Evolutionary conservation across 306 rosid genomes (phyloP), one percentile per base, ranked within the genome.

Genomic region (Mimosa bimucronata): DNA sequence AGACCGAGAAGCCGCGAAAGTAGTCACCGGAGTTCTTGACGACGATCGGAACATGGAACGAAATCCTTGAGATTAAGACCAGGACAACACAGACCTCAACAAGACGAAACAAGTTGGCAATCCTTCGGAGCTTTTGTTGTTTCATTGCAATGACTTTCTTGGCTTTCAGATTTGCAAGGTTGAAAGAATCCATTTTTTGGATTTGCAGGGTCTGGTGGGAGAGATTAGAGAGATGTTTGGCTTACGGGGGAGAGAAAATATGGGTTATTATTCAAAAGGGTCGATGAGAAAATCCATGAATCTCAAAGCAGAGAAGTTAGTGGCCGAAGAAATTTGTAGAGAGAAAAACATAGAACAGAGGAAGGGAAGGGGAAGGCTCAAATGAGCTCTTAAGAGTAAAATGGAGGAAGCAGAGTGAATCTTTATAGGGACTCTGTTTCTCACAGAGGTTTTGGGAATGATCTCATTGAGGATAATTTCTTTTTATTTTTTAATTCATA

Each of bases 71-170:
- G 38, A 92, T 55, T 62, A 94, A 38, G 11, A 92, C 18, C 46
- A 94, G 75, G 65, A 92, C 80, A 16, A 85, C 78, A 41, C 90
- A 85, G n/a, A 86, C 85, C 80, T 92, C 94, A n/a, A 92, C 18
- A 9, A 91, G 38, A 0, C 97, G 87, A 4, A 91, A 79, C 21
- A 92, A 46, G 66, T 82, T 88, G 18, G 92, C 79, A 2, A 92
- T 65, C 82, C 79, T 88, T 50, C 78, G 85, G 55, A 86, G 83
- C 79, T 85, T 90, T 8, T 85, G 83, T 74, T 88, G 19, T 79
- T 85, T 90, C 6, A 74, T 85, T 11, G 90, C 87, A 80, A 90
- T 94, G 18, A 89, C 83, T 86, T 91, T 92, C 88, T 88, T 94
- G 19, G 89, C 79, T 82, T 89, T 91, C 21, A 94, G 84, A 80